A percentile compares a stretch with the other conserved stretches of the same genome.
Conservation (phyloP, 371 early-diverging fungal species). For the Mortierella sp. region DNA sequence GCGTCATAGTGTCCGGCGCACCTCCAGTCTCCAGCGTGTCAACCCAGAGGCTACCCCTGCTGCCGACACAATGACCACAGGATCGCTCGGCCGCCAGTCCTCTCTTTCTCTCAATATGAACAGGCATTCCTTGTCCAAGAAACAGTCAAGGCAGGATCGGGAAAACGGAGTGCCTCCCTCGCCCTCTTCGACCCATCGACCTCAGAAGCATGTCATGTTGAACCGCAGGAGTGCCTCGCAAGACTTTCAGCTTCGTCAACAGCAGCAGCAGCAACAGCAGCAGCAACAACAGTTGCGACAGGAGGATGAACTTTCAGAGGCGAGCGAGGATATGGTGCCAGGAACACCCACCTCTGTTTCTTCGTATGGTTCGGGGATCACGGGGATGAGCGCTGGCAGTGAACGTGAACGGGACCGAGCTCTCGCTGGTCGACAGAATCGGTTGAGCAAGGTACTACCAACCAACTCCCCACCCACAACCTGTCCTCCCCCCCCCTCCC, state of each 20-base stretch:
- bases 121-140: slow-evolving; percentile 39
- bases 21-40: slow-evolving; percentile 21
- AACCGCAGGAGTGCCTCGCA: slow-evolving; percentile 44
- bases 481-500: too few species aligned
- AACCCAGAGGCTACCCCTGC: slow-evolving; percentile 1
- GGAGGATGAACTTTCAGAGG: slow-evolving; percentile 45
- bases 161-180: slow-evolving; percentile 31
- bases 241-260: slow-evolving; percentile 36
- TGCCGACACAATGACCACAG: neutral
- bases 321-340: slow-evolving; percentile 35
- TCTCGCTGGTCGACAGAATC: slow-evolving; percentile 17
- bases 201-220: slow-evolving; percentile 44
- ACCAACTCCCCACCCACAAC: too few species aligned
- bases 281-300: slow-evolving; percentile 1
- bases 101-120: slow-evolving; percentile 29
- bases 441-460: slow-evolving; percentile 39
- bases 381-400: slow-evolving; percentile 23
- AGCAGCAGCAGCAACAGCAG: slow-evolving; percentile 25
- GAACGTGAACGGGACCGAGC: slow-evolving; percentile 31
- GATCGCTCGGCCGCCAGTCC: slow-evolving; percentile 22
- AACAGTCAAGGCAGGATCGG: slow-evolving; percentile 19
- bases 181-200: slow-evolving; percentile 41
- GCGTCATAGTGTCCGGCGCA: slow-evolving; percentile 5
- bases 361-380: slow-evolving; percentile 34
- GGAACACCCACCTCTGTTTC: slow-evolving; percentile 48